Evolutionary conservation across 306 rosid genomes (phyloP).

Genomic region (Hippophae tibetana): DNA sequence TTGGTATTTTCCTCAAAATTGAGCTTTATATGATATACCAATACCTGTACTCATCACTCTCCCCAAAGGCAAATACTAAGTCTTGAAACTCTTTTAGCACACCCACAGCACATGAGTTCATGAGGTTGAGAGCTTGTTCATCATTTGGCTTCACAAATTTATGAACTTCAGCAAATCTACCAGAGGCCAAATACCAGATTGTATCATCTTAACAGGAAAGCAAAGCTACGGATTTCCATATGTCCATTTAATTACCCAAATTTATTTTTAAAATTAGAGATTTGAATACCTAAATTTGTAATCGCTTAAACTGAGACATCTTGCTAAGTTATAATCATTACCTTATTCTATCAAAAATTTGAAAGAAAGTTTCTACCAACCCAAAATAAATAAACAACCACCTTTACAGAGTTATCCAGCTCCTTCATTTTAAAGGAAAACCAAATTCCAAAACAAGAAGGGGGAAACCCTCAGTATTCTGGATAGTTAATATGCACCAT

Average conservation of each 20-base stretch:
- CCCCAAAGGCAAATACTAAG: conserved; percentile 65
- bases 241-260: neutral
- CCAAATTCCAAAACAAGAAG: too few species aligned
- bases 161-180: conserved; percentile 55
- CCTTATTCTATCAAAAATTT: too few species aligned
- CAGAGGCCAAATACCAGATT: conserved; percentile 4
- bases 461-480: too few species aligned
- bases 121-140: conserved; percentile 63
- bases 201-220: neutral
- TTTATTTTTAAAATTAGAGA: too few species aligned
- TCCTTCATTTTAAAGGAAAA: too few species aligned
- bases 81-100: conserved; percentile 61
- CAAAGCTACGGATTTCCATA: neutral
- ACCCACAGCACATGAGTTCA: conserved; percentile 69
- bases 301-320: too few species aligned
- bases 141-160: conserved; percentile 86
- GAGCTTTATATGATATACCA: neutral
- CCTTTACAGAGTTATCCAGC: too few species aligned
- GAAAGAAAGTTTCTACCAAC: too few species aligned
- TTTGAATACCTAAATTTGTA: too few species aligned
- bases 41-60: conserved; percentile 65
- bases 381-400: too few species aligned
- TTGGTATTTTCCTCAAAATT: neutral
- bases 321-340: too few species aligned
- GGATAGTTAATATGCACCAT: too few species aligned